Evolutionary conservation across 2,329 filamentous ascomycete species (phyloP), one percentile per base, ranked within the genome.

Genomic region (Aspergillus caelatus): DNA sequence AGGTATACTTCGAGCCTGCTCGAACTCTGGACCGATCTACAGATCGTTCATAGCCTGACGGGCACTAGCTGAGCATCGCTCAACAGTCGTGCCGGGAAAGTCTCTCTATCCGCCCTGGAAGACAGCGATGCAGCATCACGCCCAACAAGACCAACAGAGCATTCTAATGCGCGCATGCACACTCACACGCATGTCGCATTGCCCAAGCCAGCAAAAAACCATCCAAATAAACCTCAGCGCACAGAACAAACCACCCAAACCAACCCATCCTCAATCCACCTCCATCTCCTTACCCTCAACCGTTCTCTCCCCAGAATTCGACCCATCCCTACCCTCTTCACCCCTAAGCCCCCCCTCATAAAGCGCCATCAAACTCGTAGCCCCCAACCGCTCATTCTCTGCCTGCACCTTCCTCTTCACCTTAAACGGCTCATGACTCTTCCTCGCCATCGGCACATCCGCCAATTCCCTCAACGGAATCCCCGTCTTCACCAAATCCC

Each of bases 401-500:
- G 43, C 48, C 43, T 62, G 50, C 34, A 72, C 58, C 59, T 65
- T 68, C 50, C 50, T 61, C 68, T 70, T 70, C 21, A 70, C 60
- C 23, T 63, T 55, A 56, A 57, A 56, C 45, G 70, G 64, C 36
- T 71, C 58, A 14, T 46, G 54, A 58, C 60, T 50, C 46, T 77
- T 78, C 52, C 67, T 66, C 52, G 68, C 63, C 62, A 69, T 61
- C 46, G 77, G 67, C n/a, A 69, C 70, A 68, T 79, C 77, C 26
- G 72, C 76, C 50, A 77, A 60, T 53, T 70, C 71, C 30, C 45
- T 58, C n/a, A 75, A 52, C 10, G 75, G 76, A 4, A 74, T 68
- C 2, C 64, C 64, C 16, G 67, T 70, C 16, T 65, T 58, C n/a
- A 70, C 65, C 50, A 79, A 62, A 65, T 79, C 77, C 21, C 67